Percentiles rank a stretch among this genome's conserved stretches.
Conservation (phyloP, 805 yeast species). For the Wickerhamiella musiphila region DNA sequence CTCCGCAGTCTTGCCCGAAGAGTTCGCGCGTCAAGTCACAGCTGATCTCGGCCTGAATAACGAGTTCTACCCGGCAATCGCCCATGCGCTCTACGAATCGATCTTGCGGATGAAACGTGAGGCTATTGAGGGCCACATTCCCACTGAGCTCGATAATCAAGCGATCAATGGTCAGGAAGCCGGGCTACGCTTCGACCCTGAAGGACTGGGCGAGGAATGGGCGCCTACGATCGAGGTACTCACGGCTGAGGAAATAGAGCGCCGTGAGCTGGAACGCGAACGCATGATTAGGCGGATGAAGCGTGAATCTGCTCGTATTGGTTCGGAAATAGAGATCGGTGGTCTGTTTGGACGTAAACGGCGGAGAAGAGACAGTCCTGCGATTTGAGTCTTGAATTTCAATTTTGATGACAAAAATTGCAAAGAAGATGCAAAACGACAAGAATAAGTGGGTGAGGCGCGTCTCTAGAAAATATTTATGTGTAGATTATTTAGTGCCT, state of each 20-base stretch:
- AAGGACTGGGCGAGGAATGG: constrained; percentile 67
- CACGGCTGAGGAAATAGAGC: constrained; percentile 84
- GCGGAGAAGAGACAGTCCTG: constrained; percentile 14
- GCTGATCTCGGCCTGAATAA: constrained; percentile 67
- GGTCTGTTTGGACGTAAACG: constrained; percentile 20
- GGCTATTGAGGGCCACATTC: constrained; percentile 49
- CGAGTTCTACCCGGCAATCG: constrained; percentile 79
- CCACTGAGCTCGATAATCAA: constrained; percentile 35
- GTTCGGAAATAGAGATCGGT: constrained; percentile 31
- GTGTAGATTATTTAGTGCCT: too few species aligned
- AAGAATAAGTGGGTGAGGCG: too few species aligned
- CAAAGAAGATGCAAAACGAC: too few species aligned
- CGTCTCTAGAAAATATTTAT: too few species aligned
- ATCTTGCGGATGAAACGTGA: constrained; percentile 64
- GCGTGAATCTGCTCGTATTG: constrained; percentile 71
- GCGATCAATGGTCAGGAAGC: constrained; percentile 46
- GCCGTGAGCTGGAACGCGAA: constrained; percentile 87
- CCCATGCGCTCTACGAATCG: constrained; percentile 72
- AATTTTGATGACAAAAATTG: too few species aligned
- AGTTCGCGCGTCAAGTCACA: constrained; percentile 67
- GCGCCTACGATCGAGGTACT: constrained; percentile 74
- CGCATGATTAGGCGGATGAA: constrained; percentile 80
- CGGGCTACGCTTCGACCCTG: constrained; percentile 57
- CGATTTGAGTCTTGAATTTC: too few species aligned
- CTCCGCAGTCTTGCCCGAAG: constrained; percentile 50